A percentile compares a stretch with the other conserved stretches of the same genome.
Conservation (phyloP, 495 filamentous ascomycete genomes). For the Penicillium crystallinum region DNA sequence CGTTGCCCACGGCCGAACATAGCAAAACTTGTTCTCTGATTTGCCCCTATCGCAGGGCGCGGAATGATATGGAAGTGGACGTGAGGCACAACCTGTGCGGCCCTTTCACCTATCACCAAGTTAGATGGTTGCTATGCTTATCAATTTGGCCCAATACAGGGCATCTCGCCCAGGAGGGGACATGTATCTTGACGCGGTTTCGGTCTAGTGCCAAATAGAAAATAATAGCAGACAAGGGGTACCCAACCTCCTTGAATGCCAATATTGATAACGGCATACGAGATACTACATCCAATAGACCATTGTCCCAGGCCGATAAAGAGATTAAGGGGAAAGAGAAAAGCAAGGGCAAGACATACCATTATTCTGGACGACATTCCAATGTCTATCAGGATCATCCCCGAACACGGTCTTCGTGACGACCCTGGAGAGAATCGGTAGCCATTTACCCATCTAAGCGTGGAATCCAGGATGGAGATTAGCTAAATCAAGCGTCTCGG, state of each 20-base stretch:
- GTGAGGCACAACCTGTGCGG: conserved; percentile 86
- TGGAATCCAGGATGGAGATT: background rate
- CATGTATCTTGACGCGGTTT: background rate
- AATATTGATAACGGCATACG: background rate
- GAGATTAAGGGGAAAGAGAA: background rate
- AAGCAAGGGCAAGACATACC: conserved; percentile 40
- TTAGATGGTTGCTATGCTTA: conserved; percentile 1
- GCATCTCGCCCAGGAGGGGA: background rate
- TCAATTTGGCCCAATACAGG: background rate
- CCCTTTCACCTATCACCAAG: conserved; percentile 53
- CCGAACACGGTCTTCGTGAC: conserved; percentile 50
- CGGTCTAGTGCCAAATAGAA: background rate
- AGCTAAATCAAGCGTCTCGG: conserved; percentile 1
- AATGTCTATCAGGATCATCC: conserved; percentile 38
- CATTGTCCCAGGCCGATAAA: too few species aligned
- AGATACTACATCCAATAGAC: background rate
- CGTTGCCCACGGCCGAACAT: conserved; percentile 82
- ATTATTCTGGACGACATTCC: conserved; percentile 95
- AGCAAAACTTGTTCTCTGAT: conserved; percentile 53
- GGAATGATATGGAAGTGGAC: conserved; percentile 93
- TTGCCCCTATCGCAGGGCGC: conserved; percentile 39
- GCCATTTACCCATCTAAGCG: conserved; percentile 57
- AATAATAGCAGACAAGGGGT: background rate
- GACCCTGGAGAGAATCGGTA: conserved; percentile 69
- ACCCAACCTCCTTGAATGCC: conserved; percentile 2